Conservation (phyloP, 2,329 filamentous ascomycete genomes). For the Aspergillus versicolor region DNA sequence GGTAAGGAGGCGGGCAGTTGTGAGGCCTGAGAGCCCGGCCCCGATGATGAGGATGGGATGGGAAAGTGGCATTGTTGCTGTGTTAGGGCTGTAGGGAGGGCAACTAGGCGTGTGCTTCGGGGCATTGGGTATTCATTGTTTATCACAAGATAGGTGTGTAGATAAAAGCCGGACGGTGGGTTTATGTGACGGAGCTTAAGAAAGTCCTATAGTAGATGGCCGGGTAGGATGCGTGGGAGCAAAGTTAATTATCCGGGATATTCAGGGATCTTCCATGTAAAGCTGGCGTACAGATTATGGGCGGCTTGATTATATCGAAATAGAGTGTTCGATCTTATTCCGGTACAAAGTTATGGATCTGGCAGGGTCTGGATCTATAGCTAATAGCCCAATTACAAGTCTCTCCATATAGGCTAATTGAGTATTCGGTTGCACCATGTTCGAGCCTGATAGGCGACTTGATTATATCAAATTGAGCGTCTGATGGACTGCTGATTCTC, state of each 20-base stretch:
- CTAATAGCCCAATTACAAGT: too few relatives aligned
- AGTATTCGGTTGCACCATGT: too few relatives aligned
- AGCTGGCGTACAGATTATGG: background rate
- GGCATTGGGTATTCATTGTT: background rate
- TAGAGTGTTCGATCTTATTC: too few relatives aligned
- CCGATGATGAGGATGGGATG: conserved; percentile 6
- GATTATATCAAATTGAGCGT: too few relatives aligned
- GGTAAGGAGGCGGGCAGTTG: conserved; percentile 8
- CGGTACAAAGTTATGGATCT: too few relatives aligned
- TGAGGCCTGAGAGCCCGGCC: conserved; percentile 12
- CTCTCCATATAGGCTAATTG: too few relatives aligned
- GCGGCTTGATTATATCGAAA: too few relatives aligned
- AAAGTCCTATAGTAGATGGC: background rate
- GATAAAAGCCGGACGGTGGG: conserved; percentile 1
- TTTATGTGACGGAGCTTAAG: conserved; percentile 3
- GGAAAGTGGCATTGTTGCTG: background rate
- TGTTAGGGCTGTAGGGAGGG: background rate
- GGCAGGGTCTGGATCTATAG: too few relatives aligned
- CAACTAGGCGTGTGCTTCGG: background rate
- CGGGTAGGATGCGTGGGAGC: background rate
- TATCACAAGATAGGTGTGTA: background rate
- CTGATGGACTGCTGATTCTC: too few relatives aligned
- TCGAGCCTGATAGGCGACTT: too few relatives aligned
- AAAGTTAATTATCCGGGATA: background rate
- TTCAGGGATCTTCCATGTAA: background rate